These are phyloP conservation scores for Eucalyptus urophylla DNA, from an alignment of 345 rosid genomes.

Conservation along the genomic window DNA sequence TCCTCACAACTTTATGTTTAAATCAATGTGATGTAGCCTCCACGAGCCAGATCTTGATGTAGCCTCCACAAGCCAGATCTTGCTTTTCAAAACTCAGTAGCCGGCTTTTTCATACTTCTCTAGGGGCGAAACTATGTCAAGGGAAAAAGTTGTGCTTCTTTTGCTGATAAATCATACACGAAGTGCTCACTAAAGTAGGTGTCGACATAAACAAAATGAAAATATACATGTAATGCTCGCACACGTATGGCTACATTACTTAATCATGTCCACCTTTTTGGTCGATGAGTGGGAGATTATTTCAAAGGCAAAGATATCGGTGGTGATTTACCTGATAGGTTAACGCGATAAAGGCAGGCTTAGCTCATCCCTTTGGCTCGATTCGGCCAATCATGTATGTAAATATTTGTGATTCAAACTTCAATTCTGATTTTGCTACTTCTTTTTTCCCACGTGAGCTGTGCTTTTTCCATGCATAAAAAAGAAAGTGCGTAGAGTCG, in stretches of 20 bases:
- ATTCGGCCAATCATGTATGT: not conserved
- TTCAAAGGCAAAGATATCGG: conserved; percentile 24
- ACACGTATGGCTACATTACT: not conserved
- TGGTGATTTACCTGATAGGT: not conserved
- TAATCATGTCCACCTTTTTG: not conserved
- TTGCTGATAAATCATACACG: not conserved
- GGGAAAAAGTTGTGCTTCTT: not conserved
- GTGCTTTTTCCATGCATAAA: not conserved
- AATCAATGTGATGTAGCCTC: not conserved
- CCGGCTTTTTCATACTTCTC: not conserved
- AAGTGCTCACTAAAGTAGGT: not conserved
- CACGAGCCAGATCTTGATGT: not conserved
- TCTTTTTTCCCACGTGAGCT: not conserved
- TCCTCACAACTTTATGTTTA: not conserved
- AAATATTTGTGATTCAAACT: not conserved
- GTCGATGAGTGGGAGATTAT: conserved; percentile 19
- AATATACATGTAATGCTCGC: not conserved
- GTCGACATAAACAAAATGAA: not conserved
- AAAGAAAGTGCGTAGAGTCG: not conserved
- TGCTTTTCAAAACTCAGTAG: not conserved
- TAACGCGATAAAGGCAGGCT: conserved; percentile 15
- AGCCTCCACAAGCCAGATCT: not conserved
- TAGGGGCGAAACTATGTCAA: not conserved
- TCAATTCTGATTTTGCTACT: not conserved
- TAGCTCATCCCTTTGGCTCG: conserved; percentile 13